A percentile compares a stretch with the other conserved stretches of the same genome.
phyloP scores from a whole-genome alignment of 306 rosid genomes.

The Citrullus amarus region DNA sequence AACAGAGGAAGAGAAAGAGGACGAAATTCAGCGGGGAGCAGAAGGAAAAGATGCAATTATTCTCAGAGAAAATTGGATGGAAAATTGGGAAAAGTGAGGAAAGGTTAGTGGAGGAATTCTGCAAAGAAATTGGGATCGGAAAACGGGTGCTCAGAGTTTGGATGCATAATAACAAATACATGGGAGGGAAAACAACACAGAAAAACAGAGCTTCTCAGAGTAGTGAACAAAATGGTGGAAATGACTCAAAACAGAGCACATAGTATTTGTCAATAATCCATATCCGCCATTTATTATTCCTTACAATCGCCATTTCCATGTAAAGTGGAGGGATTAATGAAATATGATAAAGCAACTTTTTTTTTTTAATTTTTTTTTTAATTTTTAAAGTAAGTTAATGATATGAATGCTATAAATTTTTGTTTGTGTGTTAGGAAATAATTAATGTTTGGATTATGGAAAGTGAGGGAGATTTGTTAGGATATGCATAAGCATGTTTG shows the following conservation, averaged over 20 bases:
- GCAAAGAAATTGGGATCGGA: slow-evolving; percentile 53
- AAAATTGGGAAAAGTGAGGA: slow-evolving; percentile 53
- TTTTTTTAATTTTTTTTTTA: background rate
- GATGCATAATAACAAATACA: slow-evolving; percentile 93
- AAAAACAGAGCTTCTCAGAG: background rate
- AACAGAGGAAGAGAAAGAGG: slow-evolving; percentile 45
- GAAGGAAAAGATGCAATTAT: slow-evolving; percentile 63
- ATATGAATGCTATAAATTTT: background rate
- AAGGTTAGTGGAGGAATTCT: slow-evolving; percentile 45
- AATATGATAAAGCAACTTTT: background rate
- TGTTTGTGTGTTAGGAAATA: background rate
- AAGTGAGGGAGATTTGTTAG: background rate
- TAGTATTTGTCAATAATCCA: background rate
- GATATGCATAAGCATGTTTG: background rate
- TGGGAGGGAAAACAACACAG: slow-evolving; percentile 17
- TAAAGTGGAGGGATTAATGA: background rate
- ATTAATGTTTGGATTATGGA: background rate
- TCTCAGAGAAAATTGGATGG: slow-evolving; percentile 77
- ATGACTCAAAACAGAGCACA: background rate
- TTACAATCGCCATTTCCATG: background rate
- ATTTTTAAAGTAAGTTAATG: background rate
- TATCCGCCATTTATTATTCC: background rate
- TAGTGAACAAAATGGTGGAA: background rate
- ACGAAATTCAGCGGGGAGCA: slow-evolving; percentile 79
- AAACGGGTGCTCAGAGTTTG: slow-evolving; percentile 72